Evolutionary conservation across 306 rosid species (phyloP).

Genomic region (Aeschynomene evenia): DNA sequence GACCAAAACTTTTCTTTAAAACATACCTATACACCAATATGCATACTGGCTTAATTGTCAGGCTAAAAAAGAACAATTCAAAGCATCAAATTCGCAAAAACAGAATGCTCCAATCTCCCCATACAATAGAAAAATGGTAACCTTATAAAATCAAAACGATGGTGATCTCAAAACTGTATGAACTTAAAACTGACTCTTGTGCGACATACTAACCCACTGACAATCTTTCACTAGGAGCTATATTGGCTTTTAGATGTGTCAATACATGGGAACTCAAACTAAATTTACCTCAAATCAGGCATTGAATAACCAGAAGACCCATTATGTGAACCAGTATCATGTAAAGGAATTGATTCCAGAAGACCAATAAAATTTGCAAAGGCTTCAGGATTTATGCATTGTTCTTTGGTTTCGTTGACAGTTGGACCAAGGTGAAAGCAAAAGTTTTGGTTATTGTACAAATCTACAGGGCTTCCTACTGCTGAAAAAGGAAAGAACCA

Average conservation of each 20-base stretch:
- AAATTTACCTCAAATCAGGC: slow-evolving; percentile 68
- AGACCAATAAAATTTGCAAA: slow-evolving; percentile 78
- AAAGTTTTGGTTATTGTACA: slow-evolving; percentile 64
- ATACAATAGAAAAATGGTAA: not conserved
- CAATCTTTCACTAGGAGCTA: slow-evolving; percentile 20
- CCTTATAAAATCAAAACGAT: slow-evolving; percentile 15
- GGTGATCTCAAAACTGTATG: slow-evolving; percentile 17
- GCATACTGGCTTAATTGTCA: slow-evolving; percentile 17
- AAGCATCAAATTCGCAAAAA: slow-evolving; percentile 19
- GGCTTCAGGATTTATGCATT: slow-evolving; percentile 83
- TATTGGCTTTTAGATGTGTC: slow-evolving; percentile 22
- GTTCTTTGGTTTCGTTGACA: slow-evolving; percentile 53
- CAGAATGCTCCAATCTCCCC: not conserved
- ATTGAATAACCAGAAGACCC: slow-evolving; percentile 65
- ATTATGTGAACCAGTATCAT: slow-evolving; percentile 59
- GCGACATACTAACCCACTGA: not conserved
- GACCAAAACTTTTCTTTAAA: slow-evolving; percentile 82
- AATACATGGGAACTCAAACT: slow-evolving; percentile 21
- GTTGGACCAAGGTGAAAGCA: slow-evolving; percentile 70
- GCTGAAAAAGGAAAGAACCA: slow-evolving; percentile 29
- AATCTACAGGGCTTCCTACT: slow-evolving; percentile 64
- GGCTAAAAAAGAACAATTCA: slow-evolving; percentile 16
- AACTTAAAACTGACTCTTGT: not conserved
- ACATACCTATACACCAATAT: slow-evolving; percentile 64
- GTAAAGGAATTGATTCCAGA: slow-evolving; percentile 88